These are phyloP conservation scores for Eucalyptus regnans DNA, from an alignment of 345 rosid species.

Conservation along the genomic window DNA sequence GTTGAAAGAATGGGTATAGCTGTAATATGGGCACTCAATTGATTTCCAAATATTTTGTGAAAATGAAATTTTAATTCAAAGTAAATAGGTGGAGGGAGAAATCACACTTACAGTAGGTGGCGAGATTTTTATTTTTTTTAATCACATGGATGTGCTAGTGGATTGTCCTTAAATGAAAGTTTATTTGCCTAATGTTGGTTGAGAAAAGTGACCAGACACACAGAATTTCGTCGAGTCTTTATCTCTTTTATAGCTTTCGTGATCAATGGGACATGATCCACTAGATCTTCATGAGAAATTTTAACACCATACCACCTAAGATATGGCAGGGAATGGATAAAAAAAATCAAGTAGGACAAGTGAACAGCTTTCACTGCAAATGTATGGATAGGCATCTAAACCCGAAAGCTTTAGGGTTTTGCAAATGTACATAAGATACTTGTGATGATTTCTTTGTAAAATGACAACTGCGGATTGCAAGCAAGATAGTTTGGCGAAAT, in stretches of 20 bases:
- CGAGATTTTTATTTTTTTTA: too few species aligned
- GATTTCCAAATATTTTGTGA: too few species aligned
- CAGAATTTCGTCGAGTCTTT: conserved; percentile 19
- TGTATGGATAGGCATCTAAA: background rate
- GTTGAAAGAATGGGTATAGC: too few species aligned
- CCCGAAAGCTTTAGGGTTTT: conserved; percentile 11
- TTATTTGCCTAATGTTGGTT: background rate
- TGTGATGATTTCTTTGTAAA: conserved; percentile 11
- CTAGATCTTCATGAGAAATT: conserved; percentile 39
- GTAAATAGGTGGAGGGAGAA: too few species aligned
- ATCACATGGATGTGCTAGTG: too few species aligned
- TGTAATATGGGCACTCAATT: too few species aligned
- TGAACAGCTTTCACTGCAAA: background rate
- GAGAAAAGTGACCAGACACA: conserved; percentile 8
- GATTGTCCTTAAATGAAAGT: too few species aligned
- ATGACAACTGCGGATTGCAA: conserved; percentile 28
- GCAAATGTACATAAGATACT: conserved; percentile 11
- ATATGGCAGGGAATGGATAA: background rate
- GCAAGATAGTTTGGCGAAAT: conserved; percentile 1
- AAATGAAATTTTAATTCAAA: too few species aligned
- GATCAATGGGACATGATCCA: conserved; percentile 24
- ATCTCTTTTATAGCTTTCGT: conserved; percentile 35
- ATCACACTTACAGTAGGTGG: too few species aligned
- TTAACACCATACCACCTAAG: conserved; percentile 23
- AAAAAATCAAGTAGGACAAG: too few species aligned